Percentiles rank a stretch among this genome's conserved stretches.
These are phyloP conservation scores for Quercus cerris DNA, from an alignment of 306 rosid genomes.

Conservation along the genomic window DNA sequence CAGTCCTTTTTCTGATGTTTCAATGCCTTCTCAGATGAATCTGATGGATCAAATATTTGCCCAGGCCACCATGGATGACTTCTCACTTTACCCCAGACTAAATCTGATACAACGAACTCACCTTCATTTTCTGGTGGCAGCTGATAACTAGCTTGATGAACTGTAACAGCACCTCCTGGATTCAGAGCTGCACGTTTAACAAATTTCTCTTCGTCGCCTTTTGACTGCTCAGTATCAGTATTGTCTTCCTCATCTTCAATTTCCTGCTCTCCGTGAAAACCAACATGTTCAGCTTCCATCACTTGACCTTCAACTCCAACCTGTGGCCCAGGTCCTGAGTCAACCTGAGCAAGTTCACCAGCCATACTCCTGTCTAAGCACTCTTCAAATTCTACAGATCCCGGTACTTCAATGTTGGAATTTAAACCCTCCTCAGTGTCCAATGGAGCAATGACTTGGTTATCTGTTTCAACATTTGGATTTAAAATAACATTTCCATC, in stretches of 20 bases:
- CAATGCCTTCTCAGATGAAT: slow-evolving; percentile 83
- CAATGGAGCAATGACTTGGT: slow-evolving; percentile 11
- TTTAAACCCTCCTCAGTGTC: slow-evolving; percentile 32
- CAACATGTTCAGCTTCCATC: slow-evolving; percentile 28
- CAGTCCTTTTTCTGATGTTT: slow-evolving; percentile 81
- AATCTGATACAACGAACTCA: slow-evolving; percentile 64
- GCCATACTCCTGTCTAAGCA: slow-evolving; percentile 6
- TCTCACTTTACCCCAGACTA: slow-evolving; percentile 98
- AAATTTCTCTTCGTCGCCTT: slow-evolving; percentile 29
- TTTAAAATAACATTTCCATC: slow-evolving; percentile 13
- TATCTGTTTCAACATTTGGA: slow-evolving; percentile 27
- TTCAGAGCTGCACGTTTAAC: slow-evolving; percentile 15
- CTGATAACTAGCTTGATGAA: slow-evolving; percentile 41
- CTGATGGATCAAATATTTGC: slow-evolving; percentile 83
- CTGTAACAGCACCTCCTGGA: slow-evolving; percentile 29
- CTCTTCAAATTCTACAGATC: slow-evolving; percentile 7
- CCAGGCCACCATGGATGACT: slow-evolving; percentile 99
- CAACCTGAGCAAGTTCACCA: slow-evolving; percentile 14
- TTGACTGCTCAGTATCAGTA: slow-evolving; percentile 27
- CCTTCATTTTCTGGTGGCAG: slow-evolving; percentile 65
- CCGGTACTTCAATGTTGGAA: slow-evolving; percentile 12
- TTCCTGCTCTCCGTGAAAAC: slow-evolving; percentile 51
- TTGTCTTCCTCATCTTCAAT: slow-evolving; percentile 38
- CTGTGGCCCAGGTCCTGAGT: slow-evolving; percentile 27
- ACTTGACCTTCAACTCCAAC: slow-evolving; percentile 31